Evolutionary conservation across 2,329 filamentous ascomycete genomes (phyloP).

Genomic region (Malbranchea cinnamomea): DNA sequence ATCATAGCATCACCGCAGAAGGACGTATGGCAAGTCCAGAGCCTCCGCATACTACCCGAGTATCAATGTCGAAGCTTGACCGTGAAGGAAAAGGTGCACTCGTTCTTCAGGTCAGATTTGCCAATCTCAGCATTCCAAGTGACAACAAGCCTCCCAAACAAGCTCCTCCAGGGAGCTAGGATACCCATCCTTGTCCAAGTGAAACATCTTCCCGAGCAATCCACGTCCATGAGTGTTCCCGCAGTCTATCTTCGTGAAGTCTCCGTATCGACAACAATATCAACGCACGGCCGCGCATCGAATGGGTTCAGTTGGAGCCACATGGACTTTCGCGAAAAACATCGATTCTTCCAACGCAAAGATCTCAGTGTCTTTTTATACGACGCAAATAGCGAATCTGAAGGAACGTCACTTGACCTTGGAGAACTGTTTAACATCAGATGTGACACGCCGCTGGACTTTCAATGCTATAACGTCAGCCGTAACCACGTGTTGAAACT

Average conservation of each 20-base stretch:
- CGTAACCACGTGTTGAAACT: not conserved
- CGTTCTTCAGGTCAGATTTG: slow-evolving; percentile 1
- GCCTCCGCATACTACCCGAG: slow-evolving; percentile 2
- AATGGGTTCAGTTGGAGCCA: not conserved
- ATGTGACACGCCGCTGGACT: not conserved
- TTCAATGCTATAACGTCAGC: not conserved
- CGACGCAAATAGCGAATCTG: no score
- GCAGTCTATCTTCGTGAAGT: not conserved
- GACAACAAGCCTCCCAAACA: not conserved
- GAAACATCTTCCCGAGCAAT: not conserved
- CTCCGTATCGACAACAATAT: not conserved
- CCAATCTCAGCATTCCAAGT: slow-evolving; percentile 4
- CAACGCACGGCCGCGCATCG: no score
- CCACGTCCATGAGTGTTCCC: slow-evolving; percentile 1
- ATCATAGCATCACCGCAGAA: no score
- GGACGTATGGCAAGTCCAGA: not conserved
- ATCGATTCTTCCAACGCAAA: no score
- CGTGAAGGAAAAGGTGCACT: slow-evolving; percentile 2
- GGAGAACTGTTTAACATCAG: not conserved
- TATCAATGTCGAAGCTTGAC: slow-evolving; percentile 3
- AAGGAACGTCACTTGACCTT: no score
- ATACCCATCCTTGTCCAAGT: slow-evolving; percentile 1
- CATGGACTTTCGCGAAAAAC: not conserved
- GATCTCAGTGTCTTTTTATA: no score
- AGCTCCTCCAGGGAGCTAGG: not conserved